A percentile compares a stretch with the other conserved stretches of the same genome.
Evolutionary conservation across 768 basidiomycete species (phyloP).

Genomic region (Pisolithus albus): DNA sequence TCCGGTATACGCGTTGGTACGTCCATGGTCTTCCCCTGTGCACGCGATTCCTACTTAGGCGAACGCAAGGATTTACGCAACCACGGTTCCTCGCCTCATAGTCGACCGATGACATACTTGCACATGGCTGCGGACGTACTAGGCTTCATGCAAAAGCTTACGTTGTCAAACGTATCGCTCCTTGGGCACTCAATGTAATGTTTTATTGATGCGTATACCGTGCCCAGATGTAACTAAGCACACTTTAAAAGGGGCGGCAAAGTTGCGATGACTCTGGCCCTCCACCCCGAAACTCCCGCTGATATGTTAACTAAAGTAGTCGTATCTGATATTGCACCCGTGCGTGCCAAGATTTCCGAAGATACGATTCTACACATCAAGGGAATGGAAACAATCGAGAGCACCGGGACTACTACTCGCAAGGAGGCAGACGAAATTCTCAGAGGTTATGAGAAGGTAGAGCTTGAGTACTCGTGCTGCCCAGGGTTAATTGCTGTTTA

Average conservation of each 20-base stretch:
- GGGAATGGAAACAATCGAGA: constrained; percentile 71
- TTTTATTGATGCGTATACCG: constrained; percentile 3
- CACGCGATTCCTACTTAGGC: neutral
- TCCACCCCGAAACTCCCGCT: constrained; percentile 35
- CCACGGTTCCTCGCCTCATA: constrained; percentile 79
- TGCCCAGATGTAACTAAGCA: constrained; percentile 1
- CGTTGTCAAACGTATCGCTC: constrained; percentile 57
- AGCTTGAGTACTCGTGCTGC: neutral
- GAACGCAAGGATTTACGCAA: constrained; percentile 75
- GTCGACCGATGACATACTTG: constrained; percentile 62
- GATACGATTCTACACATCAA: constrained; percentile 64
- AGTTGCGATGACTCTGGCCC: constrained; percentile 66
- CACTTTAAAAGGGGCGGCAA: constrained; percentile 70
- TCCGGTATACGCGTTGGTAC: constrained; percentile 69
- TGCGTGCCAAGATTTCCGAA: constrained; percentile 44
- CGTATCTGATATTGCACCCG: constrained; percentile 78
- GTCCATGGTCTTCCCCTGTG: constrained; percentile 7
- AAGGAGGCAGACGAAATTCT: constrained; percentile 67
- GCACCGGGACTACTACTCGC: constrained; percentile 48
- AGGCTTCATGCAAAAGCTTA: constrained; percentile 51
- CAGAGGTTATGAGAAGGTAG: constrained; percentile 55
- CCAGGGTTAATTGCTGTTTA: constrained; percentile 26
- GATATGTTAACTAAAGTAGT: constrained; percentile 51
- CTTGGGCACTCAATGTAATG: constrained; percentile 88
- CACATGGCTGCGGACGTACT: constrained; percentile 78